Evolutionary conservation across 2,329 filamentous ascomycete genomes (phyloP), one percentile per base, ranked within the genome.

Genomic region (Beauveria sp.): DNA sequence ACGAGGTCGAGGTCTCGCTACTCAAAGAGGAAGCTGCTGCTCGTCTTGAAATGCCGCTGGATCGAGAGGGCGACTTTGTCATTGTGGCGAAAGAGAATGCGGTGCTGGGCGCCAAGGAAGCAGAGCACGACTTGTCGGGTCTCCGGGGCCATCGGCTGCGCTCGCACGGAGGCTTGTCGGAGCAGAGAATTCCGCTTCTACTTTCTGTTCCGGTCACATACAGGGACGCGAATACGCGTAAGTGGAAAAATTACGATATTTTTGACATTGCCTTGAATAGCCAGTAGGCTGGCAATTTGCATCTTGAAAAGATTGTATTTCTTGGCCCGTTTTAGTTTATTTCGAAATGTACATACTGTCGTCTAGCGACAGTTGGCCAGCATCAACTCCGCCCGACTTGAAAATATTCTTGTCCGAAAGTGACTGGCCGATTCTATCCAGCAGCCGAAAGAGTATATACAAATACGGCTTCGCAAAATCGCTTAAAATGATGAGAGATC

Each of bases 161-260:
- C 18, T 77, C 76, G 1, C 76, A 78, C 61, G 76, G 75, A 3
- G 75, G 76, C 1, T 52, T 77, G 18, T 75, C 73, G 3, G 76
- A 77, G 64, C 74, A 75, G 64, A 62, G 67, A 3, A 68, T 77
- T 18, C 76, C 75, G 8, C 56, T 77, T 12, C 64, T 77, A 5
- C 68, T 71, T 63, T 74, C 73, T 5, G 68, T 66, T 10, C 67
- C 70, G 18, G 52, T 67, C 2, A 55, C 64, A 24, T 51, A 65
- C 3, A 60, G 62, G 26, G 55, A 65, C 14, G 31, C 12, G 20
- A 62, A 52, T 22, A 63, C 6, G 2, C 14, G 66, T 51, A 22
- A 60, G 16, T 76, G 74, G 74, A 70, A 69, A 56, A 76, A 76
- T 56, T 76, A 71, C 65, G 72, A 76, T 62, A 66, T 73, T 26